Conservation (phyloP, 345 rosid species). For the Garcia nutans region DNA sequence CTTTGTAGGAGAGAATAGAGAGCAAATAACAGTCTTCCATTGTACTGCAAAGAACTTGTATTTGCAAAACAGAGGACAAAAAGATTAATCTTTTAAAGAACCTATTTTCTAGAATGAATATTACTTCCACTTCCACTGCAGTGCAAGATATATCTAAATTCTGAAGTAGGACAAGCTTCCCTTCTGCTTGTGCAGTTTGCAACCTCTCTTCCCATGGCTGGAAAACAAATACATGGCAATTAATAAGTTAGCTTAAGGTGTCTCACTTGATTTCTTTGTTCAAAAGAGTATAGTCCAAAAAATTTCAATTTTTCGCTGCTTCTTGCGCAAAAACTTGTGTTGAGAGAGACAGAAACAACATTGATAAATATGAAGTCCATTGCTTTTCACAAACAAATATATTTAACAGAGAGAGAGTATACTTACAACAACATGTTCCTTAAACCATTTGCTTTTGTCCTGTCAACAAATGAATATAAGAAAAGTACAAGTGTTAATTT, state of each 20-base stretch:
- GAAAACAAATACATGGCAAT: slow-evolving; percentile 16
- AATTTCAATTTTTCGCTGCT: not conserved
- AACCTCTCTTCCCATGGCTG: slow-evolving; percentile 83
- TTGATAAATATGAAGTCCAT: not conserved
- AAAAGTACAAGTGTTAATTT: slow-evolving; percentile 16
- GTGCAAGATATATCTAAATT: slow-evolving; percentile 73
- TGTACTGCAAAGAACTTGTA: not conserved
- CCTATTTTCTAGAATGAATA: not conserved
- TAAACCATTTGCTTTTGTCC: slow-evolving; percentile 81
- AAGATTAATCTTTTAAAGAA: not conserved
- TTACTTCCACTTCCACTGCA: slow-evolving; percentile 73
- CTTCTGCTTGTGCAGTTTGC: slow-evolving; percentile 46
- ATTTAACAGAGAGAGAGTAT: slow-evolving; percentile 3
- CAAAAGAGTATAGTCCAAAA: not conserved
- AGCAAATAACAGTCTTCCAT: not conserved
- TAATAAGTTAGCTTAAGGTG: slow-evolving; percentile 16
- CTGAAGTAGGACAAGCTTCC: slow-evolving; percentile 61
- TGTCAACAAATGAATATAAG: slow-evolving; percentile 41
- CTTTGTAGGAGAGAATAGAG: not conserved
- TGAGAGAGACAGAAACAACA: not conserved
- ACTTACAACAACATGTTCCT: slow-evolving; percentile 55
- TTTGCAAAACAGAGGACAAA: not conserved
- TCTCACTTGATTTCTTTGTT: not conserved
- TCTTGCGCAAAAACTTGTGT: not conserved
- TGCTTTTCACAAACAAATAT: not conserved